phyloP scores from a whole-genome alignment of 108 stramenopile genomes.

The Stephanodiscus triporus region DNA sequence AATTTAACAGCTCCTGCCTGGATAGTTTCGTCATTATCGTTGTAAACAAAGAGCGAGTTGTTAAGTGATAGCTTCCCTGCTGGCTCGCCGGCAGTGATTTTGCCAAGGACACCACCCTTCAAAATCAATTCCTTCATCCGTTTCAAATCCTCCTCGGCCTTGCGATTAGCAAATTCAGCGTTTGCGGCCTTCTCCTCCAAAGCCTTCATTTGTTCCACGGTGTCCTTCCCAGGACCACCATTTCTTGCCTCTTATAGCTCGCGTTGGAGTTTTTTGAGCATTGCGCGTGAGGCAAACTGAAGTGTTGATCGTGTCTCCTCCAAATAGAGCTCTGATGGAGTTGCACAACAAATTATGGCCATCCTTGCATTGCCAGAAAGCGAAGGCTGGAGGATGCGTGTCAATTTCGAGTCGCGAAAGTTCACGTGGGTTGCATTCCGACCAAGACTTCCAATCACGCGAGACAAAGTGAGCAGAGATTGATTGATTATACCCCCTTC shows the following conservation, averaged over 20 bases:
- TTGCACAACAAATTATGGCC: slow-evolving; percentile 96
- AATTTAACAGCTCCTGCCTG: slow-evolving; percentile 14
- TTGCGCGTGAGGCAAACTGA: slow-evolving; percentile 93
- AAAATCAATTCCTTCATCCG: slow-evolving; percentile 78
- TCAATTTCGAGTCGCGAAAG: slow-evolving; percentile 97
- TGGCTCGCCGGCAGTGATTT: slow-evolving; percentile 4
- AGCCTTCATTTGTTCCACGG: slow-evolving; percentile 43
- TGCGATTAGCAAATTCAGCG: slow-evolving; percentile 65
- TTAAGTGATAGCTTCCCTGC: slow-evolving; percentile 18
- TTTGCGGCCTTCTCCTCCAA: slow-evolving; percentile 63
- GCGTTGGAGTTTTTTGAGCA: slow-evolving; percentile 81
- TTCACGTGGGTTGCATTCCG: slow-evolving; percentile 71
- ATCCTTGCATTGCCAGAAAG: slow-evolving; percentile 94
- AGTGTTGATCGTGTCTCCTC: slow-evolving; percentile 97
- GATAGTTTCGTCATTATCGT: slow-evolving; percentile 33
- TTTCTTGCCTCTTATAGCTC: slow-evolving; percentile 57
- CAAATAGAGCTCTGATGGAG: slow-evolving; percentile 78
- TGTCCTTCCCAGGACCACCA: slow-evolving; percentile 32
- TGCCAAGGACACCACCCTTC: slow-evolving; percentile 66
- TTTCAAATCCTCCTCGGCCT: slow-evolving; percentile 74
- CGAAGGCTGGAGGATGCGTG: slow-evolving; percentile 96
- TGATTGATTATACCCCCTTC: slow-evolving; percentile 99
- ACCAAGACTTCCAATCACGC: slow-evolving; percentile 98
- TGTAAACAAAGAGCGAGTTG: slow-evolving; percentile 42
- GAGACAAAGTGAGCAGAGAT: slow-evolving; percentile 95